These are phyloP conservation scores for Penicillium goetzii DNA, from an alignment of 495 filamentous ascomycete genomes.

Conservation along the genomic window DNA sequence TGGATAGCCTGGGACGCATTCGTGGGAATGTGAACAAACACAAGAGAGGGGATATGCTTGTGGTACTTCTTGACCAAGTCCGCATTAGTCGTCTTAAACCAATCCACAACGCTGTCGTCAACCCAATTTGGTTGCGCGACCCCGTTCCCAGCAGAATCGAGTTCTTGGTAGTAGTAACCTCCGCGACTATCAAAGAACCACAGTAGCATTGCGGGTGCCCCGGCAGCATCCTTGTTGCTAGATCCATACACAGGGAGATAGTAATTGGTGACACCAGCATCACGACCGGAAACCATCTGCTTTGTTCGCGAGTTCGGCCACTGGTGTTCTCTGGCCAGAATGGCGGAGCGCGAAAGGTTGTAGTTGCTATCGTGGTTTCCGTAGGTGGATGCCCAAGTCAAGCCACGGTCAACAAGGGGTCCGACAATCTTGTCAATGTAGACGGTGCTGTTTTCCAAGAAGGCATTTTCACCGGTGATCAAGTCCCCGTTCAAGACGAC, in stretches of 20 bases:
- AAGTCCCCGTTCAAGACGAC: slow-evolving; percentile 74
- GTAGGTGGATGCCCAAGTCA: slow-evolving; percentile 69
- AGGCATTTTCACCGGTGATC: slow-evolving; percentile 69
- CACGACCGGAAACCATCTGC: slow-evolving; percentile 41
- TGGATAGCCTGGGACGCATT: slow-evolving; percentile 58
- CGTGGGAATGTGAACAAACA: slow-evolving; percentile 71
- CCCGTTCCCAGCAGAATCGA: slow-evolving; percentile 36
- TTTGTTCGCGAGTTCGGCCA: slow-evolving; percentile 56
- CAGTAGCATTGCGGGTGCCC: slow-evolving; percentile 52
- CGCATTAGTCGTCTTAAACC: slow-evolving; percentile 57
- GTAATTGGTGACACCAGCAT: slow-evolving; percentile 66
- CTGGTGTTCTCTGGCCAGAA: slow-evolving; percentile 57
- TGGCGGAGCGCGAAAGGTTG: slow-evolving; percentile 57
- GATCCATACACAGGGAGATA: slow-evolving; percentile 55
- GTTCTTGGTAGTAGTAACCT: slow-evolving; percentile 56
- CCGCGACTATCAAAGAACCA: slow-evolving; percentile 77
- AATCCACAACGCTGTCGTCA: slow-evolving; percentile 51
- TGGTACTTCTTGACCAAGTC: slow-evolving; percentile 44
- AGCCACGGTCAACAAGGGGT: slow-evolving; percentile 53
- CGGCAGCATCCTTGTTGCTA: slow-evolving; percentile 27
- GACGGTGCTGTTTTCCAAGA: slow-evolving; percentile 55
- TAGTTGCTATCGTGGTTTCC: slow-evolving; percentile 70
- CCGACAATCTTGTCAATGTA: slow-evolving; percentile 66
- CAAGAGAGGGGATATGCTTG: slow-evolving; percentile 60
- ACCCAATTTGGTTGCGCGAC: slow-evolving; percentile 43